Percentiles rank a stretch among this genome's conserved stretches.
Conservation (phyloP, 1,139 yeast species). For the Candida sojae region DNA sequence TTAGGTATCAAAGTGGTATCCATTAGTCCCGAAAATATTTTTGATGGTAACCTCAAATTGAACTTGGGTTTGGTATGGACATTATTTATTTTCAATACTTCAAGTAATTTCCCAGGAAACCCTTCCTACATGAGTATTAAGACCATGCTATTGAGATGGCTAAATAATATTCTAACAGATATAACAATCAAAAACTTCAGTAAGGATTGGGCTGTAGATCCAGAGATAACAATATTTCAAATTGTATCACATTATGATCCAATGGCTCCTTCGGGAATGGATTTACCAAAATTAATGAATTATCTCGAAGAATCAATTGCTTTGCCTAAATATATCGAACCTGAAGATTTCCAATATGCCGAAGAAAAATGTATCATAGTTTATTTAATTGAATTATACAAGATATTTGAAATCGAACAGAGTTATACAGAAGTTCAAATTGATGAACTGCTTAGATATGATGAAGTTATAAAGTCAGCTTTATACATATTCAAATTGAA, state of each 20-base stretch:
- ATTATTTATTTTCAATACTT: conserved; percentile 52
- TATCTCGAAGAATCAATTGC: conserved; percentile 41
- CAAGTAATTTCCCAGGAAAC: conserved; percentile 33
- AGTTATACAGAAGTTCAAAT: conserved; percentile 3
- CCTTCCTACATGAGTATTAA: conserved; percentile 34
- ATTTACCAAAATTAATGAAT: conserved; percentile 21
- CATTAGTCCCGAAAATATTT: conserved; percentile 69
- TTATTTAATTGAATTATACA: conserved; percentile 67
- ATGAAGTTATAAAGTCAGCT: conserved; percentile 14
- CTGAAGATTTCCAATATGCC: conserved; percentile 59
- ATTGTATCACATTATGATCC: conserved; percentile 26
- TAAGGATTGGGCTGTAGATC: conserved; percentile 41
- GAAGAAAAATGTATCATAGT: conserved; percentile 70
- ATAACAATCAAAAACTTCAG: conserved; percentile 31
- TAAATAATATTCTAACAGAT: conserved; percentile 24
- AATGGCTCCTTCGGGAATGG: conserved; percentile 23
- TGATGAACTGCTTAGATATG: conserved; percentile 9
- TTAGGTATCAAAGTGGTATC: conserved; percentile 49
- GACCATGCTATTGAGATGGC: conserved; percentile 35
- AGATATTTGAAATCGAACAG: conserved; percentile 40
- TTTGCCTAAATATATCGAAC: conserved; percentile 59
- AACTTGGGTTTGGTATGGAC: conserved; percentile 71
- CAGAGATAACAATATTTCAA: conserved; percentile 27
- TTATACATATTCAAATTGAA: conserved; percentile 21
- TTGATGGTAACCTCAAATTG: conserved; percentile 63